Evolutionary conservation across 345 rosid genomes (phyloP).

Genomic region (Acer campestre): DNA sequence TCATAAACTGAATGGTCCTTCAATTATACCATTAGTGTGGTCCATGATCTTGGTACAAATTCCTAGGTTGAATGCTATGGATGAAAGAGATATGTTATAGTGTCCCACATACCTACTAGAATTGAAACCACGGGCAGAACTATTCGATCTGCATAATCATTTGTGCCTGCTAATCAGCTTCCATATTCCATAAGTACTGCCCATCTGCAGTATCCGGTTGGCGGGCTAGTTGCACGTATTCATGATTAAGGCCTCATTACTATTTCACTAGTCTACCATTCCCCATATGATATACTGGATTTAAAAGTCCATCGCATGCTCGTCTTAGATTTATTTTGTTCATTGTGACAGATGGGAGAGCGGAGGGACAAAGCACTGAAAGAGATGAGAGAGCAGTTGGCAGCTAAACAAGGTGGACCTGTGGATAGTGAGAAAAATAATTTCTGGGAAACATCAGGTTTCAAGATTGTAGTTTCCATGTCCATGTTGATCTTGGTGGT

Average conservation of each 20-base stretch:
- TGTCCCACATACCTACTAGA: not conserved
- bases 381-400: conserved; percentile 70
- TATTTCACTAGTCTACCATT: not conserved
- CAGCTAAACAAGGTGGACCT: conserved; percentile 40
- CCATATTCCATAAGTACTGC: not conserved
- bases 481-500: conserved; percentile 84
- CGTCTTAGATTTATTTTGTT: not conserved
- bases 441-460: conserved; percentile 84
- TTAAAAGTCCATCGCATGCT: not conserved
- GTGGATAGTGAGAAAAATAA: conserved; percentile 45
- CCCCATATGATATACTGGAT: no score
- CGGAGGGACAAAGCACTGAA: conserved; percentile 74
- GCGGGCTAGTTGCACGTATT: not conserved
- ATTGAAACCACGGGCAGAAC: not conserved
- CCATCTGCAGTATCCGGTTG: not conserved
- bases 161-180: not conserved
- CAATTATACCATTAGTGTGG: not conserved
- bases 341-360: conserved; percentile 67
- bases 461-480: conserved; percentile 81
- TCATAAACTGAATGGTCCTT: conserved; percentile 11
- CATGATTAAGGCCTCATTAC: not conserved
- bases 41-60: not conserved
- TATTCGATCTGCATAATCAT: not conserved
- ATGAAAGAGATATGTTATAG: not conserved
- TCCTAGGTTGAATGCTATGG: not conserved